Percentiles rank a stretch among this genome's conserved stretches.
These are phyloP conservation scores for Podospora anserina DNA, from an alignment of 495 filamentous ascomycete genomes.

Conservation along the genomic window DNA sequence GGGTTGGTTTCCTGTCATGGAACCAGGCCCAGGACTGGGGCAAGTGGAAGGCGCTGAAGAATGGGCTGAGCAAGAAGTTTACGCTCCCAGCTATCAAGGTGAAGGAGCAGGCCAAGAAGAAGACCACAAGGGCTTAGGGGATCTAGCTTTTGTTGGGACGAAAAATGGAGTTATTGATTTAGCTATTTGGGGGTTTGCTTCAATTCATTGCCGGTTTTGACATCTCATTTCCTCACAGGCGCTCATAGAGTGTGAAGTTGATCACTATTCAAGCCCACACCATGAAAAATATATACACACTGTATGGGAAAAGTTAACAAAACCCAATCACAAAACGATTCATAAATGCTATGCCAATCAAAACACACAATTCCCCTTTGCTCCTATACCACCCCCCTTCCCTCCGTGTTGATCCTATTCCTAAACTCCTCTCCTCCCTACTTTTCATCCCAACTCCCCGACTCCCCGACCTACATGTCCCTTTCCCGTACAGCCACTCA, in stretches of 20 bases:
- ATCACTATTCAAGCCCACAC: no score
- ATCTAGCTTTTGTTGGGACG: neutral
- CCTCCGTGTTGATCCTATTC: neutral
- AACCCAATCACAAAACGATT: neutral
- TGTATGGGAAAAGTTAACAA: neutral
- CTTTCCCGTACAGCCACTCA: neutral
- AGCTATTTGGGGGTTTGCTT: neutral
- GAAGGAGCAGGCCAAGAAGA: constrained; percentile 37
- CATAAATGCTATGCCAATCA: neutral
- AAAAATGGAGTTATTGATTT: neutral
- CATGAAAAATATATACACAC: neutral
- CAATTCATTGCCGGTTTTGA: neutral
- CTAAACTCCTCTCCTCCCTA: neutral
- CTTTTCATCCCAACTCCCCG: neutral
- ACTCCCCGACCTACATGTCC: neutral
- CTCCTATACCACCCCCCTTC: neutral
- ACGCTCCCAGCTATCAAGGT: constrained; percentile 71
- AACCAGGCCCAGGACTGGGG: constrained; percentile 57
- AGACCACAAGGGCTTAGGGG: neutral
- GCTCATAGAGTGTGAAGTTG: no score
- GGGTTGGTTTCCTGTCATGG: constrained; percentile 88
- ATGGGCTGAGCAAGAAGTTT: constrained; percentile 65
- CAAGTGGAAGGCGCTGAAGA: constrained; percentile 58
- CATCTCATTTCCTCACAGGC: neutral
- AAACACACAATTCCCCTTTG: neutral